Evolutionary conservation across 805 yeast species (phyloP).

Genomic region (Saccharomyces jurei): DNA sequence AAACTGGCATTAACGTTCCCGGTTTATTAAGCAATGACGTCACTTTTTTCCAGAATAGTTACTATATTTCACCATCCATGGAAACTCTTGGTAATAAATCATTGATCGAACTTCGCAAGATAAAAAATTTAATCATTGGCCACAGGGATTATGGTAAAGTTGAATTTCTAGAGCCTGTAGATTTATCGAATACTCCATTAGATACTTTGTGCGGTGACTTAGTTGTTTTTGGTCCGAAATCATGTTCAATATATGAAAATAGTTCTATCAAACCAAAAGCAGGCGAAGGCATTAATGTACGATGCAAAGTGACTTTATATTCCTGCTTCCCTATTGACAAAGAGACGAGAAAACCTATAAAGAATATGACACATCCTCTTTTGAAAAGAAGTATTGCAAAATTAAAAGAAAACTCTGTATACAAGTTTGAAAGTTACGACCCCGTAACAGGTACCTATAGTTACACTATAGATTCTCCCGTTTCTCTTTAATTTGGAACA

Average conservation of each 20-base stretch:
- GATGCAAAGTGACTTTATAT: constrained; percentile 63
- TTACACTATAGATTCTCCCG: constrained; percentile 34
- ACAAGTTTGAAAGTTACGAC: constrained; percentile 69
- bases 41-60: constrained; percentile 60
- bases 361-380: constrained; percentile 67
- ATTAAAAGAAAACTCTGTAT: constrained; percentile 46
- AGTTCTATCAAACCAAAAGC: constrained; percentile 44
- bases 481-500: not conserved
- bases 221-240: constrained; percentile 50
- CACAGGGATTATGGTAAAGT: constrained; percentile 65
- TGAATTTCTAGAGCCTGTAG: constrained; percentile 74
- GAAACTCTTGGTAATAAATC: constrained; percentile 53
- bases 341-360: constrained; percentile 62
- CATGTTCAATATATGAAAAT: constrained; percentile 68
- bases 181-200: constrained; percentile 58
- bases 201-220: constrained; percentile 59
- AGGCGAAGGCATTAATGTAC: constrained; percentile 80
- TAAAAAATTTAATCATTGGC: constrained; percentile 66
- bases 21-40: constrained; percentile 30
- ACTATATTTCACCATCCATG: constrained; percentile 78
- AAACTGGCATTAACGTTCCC: not conserved
- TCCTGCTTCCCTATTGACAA: constrained; percentile 75
- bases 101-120: constrained; percentile 53
- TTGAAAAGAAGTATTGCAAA: constrained; percentile 62
- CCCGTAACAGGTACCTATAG: constrained; percentile 67